These are phyloP conservation scores for Garcia nutans DNA, from an alignment of 345 rosid genomes.

Conservation along the genomic window DNA sequence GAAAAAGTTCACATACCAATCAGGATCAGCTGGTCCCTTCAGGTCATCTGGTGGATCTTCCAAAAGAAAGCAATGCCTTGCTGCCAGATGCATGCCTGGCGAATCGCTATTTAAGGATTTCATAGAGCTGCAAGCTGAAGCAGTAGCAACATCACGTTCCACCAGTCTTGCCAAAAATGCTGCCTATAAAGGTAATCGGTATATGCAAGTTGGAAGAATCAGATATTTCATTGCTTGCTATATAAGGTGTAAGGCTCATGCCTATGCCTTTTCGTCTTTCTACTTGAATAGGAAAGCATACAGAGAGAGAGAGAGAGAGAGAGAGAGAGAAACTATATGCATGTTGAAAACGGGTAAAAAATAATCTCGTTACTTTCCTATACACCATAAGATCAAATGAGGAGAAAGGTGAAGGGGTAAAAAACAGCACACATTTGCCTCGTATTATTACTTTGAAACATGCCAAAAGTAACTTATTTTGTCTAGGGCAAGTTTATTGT, in stretches of 20 bases:
- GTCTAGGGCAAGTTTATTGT: neutral
- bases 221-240: neutral
- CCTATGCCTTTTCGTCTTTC: too few species aligned
- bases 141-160: slow-evolving; percentile 67
- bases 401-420: neutral
- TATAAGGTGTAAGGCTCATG: neutral
- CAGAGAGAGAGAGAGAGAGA: neutral
- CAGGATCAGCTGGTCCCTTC: slow-evolving; percentile 48
- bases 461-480: neutral
- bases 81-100: slow-evolving; percentile 66
- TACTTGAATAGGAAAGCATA: too few species aligned
- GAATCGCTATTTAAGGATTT: slow-evolving; percentile 58
- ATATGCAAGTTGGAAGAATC: slow-evolving; percentile 2
- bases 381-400: neutral
- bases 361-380: neutral
- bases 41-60: slow-evolving; percentile 78
- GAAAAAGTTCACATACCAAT: slow-evolving; percentile 46
- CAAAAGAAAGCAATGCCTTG: slow-evolving; percentile 82
- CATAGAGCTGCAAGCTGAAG: slow-evolving; percentile 63
- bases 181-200: slow-evolving; percentile 48
- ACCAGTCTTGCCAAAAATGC: slow-evolving; percentile 65
- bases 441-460: neutral
- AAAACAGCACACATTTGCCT: neutral
- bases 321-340: neutral
- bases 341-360: neutral